A percentile compares a stretch with the other conserved stretches of the same genome.
Evolutionary conservation across 2,329 filamentous ascomycete species (phyloP).

Genomic region (Myriosclerotinia scirpicola): DNA sequence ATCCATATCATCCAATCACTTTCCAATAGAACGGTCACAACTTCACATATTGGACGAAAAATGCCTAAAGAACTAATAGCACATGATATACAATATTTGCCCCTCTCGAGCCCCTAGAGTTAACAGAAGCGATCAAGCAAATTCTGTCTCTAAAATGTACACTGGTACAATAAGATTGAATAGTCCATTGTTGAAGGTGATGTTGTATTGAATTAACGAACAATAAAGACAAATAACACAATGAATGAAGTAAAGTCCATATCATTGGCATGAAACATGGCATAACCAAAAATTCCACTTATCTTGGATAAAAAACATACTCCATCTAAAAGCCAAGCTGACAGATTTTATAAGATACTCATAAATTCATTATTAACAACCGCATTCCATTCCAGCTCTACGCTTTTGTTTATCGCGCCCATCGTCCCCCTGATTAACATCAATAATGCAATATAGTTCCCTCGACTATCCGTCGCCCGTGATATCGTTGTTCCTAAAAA

Average conservation of each 20-base stretch:
- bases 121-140: neutral
- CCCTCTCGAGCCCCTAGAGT: neutral
- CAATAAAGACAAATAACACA: neutral
- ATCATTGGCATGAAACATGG: neutral
- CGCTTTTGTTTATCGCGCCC: neutral
- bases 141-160: neutral
- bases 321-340: neutral
- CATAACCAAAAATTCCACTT: neutral
- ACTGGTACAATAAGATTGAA: neutral
- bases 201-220: neutral
- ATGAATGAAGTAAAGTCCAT: neutral
- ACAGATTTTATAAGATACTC: neutral
- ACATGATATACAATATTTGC: neutral
- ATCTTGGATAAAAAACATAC: neutral
- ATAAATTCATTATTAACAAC: neutral
- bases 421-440: neutral
- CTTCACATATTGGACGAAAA: neutral
- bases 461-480: neutral
- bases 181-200: neutral
- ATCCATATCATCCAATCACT: too few relatives aligned
- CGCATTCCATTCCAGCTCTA: neutral
- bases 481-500: constrained; percentile 8
- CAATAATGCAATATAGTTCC: constrained; percentile 11
- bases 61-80: neutral
- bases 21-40: neutral